Base-by-base conservation (phyloP, 2,329 filamentous ascomycete genomes). In the Zasmidium cellare region DNA sequence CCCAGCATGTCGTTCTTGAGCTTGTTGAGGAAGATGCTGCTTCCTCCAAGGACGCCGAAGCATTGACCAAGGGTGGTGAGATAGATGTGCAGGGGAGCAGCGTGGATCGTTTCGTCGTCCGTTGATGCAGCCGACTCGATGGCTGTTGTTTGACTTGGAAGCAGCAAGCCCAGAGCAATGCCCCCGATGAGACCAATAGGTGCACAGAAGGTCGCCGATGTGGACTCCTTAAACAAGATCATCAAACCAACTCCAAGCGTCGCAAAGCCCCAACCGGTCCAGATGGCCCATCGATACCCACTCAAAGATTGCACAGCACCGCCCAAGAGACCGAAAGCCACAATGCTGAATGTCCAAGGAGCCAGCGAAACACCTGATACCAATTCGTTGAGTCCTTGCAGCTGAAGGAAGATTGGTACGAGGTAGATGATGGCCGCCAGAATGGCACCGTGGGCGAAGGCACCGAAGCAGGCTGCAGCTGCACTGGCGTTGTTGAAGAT, bases 51-150 rank as follows among this genome's bases (percentile, higher is more conserved):
- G 2, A 90, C 84, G 22, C 87, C 87, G 9, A 89, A 73, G 0
- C 83, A 79, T 68, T 89, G 85, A 0, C 87, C 87, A 22, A 89
- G 80, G 1, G 82, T 80, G 14, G 86, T 82, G 65, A 86, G 80
- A 76, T 91, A 90, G 53, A 81, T 82, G 73, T 87, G 88, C 76
- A 90, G 83, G 11, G 83, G 86, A 0, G 82, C 81, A 0, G 84
- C 82, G 59, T 85, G 84, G 1, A 85, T 82, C 44, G 86, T 82
- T 65, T 87, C 82, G 56, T 80, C 77, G 57, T 79, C 79, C 1
- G 78, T 75, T 1, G 82, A 79, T 0, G 84, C 78, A 2, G 54
- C 41, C 7, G 87, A 86, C 71, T 90, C 87, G 22, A 89, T 81
- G 1, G 83, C 81, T 31, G 88, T 82, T 0, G 77, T 79, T 74